Conservation (phyloP, 1,284 basidiomycete species). For the Fomitopsis pinicola region DNA sequence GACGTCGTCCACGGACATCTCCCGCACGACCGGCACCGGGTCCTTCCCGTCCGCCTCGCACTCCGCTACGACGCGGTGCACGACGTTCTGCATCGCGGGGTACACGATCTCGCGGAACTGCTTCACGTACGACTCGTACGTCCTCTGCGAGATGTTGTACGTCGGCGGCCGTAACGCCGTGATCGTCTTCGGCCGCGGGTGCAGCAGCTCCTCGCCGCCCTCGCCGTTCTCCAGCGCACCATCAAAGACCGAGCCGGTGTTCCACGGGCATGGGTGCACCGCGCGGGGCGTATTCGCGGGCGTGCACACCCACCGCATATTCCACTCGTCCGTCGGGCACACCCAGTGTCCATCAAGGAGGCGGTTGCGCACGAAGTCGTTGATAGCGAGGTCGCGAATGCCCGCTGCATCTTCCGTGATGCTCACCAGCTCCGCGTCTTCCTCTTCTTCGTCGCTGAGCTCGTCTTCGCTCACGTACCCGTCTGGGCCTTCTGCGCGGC, state of each 20-base stretch:
- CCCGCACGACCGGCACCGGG: constrained; percentile 42
- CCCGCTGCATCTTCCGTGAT: constrained; percentile 55
- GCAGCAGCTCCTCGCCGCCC: constrained; percentile 32
- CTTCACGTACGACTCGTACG: constrained; percentile 50
- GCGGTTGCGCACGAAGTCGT: constrained; percentile 67
- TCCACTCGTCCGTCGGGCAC: constrained; percentile 66
- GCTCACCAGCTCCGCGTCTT: constrained; percentile 55
- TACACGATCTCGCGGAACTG: constrained; percentile 54
- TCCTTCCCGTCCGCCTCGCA: constrained; percentile 39
- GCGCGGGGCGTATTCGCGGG: constrained; percentile 29
- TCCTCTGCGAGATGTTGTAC: constrained; percentile 51
- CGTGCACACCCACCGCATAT: constrained; percentile 17
- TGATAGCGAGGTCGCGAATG: constrained; percentile 59
- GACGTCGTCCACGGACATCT: constrained; percentile 60
- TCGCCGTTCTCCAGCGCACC: constrained; percentile 26
- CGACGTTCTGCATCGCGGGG: constrained; percentile 64
- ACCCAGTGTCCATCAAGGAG: constrained; percentile 74
- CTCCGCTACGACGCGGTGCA: constrained; percentile 59
- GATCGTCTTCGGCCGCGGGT: constrained; percentile 45
- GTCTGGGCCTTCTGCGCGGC: constrained; percentile 34
- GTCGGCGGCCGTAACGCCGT: constrained; percentile 49
- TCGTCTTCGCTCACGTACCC: constrained; percentile 35
- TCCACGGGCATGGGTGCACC: constrained; percentile 67
- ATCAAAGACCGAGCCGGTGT: constrained; percentile 25
- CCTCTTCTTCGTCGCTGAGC: constrained; percentile 50